Base-by-base conservation (phyloP, 257 asterid species). In the Cruciata laevipes region DNA sequence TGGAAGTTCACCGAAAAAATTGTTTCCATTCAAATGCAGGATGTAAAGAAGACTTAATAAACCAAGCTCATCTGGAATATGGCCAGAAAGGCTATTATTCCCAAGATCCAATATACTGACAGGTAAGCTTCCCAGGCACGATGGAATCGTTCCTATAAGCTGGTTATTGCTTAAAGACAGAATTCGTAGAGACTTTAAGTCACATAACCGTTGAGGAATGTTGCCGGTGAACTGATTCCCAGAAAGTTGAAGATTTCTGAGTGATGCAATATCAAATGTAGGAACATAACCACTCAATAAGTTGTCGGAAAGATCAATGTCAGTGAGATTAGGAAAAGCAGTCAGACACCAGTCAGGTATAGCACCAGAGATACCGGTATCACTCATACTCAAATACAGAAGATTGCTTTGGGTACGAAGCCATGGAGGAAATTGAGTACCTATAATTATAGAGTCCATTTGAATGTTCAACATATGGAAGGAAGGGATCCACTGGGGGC, bases 11-110 rank as follows among this genome's bases (percentile, higher is more conserved):
- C 58, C 69, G 13, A 14, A 18, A 42, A 61, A 57, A 6, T 65
- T 76, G 73, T 80, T 80, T 31, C 23, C 18, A 2, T 72, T 73
- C 64, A 80, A 37, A 59, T 74, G 79, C 52, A 76, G 58, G 12
- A 74, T 53, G 3, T 16, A 27, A 1, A 76, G 79, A 3, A 20
- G 17, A 0, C 27, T 24, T 52, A 76, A 7, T 52, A 32, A 27
- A 18, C 84, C 70, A 6, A 71, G 25, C 14, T 77, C 66, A 31
- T 69, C 55, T 6, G 82, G 80, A 57, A 80, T 71, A 33, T 63
- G 27, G 16, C 78, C 82, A 0, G 23, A 51, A 23, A 71, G 73
- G 32, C 47, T 74, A 44, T 76, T 73, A 9, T 31, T 47, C 4
- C 72, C 35, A 6, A 66, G 68, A 60, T 66, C 61, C 14, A 73